These are phyloP conservation scores for Coemansia sp. DNA, from an alignment of 192 early-diverging fungal genomes.

Conservation along the genomic window DNA sequence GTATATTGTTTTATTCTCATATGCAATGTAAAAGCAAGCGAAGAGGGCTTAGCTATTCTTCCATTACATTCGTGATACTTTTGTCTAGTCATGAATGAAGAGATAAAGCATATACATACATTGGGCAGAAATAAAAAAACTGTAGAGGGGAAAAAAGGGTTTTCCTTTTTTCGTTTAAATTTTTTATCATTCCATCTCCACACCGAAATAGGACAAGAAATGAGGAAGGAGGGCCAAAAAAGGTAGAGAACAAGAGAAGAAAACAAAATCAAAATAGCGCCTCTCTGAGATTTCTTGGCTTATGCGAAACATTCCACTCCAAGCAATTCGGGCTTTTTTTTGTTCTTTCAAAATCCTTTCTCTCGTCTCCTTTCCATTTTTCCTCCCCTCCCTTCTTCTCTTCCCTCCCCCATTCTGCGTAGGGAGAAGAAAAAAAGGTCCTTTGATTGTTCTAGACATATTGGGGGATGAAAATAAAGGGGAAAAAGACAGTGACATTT, in stretches of 20 bases:
- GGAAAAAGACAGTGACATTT: slow-evolving; percentile 7
- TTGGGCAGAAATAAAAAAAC: background rate
- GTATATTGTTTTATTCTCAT: background rate
- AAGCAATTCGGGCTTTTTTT: background rate
- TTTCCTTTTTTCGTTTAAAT: background rate
- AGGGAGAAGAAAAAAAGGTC: background rate
- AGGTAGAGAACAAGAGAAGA: no score
- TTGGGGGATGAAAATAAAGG: background rate
- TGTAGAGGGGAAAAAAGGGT: background rate
- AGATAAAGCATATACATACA: background rate
- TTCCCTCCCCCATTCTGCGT: background rate
- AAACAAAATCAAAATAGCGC: background rate
- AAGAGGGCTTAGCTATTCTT: background rate
- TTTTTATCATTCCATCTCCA: slow-evolving; percentile 1
- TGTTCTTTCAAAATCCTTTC: background rate
- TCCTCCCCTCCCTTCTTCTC: background rate
- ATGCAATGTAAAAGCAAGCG: background rate
- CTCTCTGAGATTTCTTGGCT: background rate
- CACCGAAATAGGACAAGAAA: background rate
- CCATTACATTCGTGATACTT: background rate
- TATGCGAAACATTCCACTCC: slow-evolving; percentile 3
- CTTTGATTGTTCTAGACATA: slow-evolving; percentile 7
- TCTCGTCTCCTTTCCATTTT: background rate
- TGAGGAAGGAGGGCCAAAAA: no score
- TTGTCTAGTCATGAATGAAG: background rate